Evolutionary conservation across 371 early-diverging fungal genomes (phyloP).

Genomic region (Lichtheimia hyalospora): DNA sequence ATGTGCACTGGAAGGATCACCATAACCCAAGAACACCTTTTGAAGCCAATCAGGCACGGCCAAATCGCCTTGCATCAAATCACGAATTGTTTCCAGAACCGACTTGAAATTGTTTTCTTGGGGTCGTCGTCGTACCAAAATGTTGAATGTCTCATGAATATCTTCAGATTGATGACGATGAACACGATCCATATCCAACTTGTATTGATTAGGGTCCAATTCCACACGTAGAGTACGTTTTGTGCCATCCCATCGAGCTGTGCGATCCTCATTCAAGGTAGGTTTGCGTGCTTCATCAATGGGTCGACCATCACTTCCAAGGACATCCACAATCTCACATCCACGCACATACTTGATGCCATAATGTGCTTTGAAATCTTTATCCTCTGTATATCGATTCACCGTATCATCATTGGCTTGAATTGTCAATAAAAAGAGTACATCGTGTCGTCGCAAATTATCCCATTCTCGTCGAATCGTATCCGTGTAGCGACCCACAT

Average conservation of each 20-base stretch:
- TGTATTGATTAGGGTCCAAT: constrained; percentile 88
- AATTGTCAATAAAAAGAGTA: constrained; percentile 14
- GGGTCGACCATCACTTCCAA: constrained; percentile 72
- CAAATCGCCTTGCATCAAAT: constrained; percentile 76
- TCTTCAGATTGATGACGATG: constrained; percentile 42
- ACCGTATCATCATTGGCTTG: constrained; percentile 47
- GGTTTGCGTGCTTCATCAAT: constrained; percentile 57
- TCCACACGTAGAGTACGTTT: constrained; percentile 74
- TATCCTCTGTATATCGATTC: constrained; percentile 43
- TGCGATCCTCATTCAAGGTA: constrained; percentile 38
- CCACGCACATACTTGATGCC: constrained; percentile 85
- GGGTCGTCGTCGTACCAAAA: constrained; percentile 84
- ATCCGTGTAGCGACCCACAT: constrained; percentile 65
- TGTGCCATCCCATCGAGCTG: constrained; percentile 46
- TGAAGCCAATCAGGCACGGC: constrained; percentile 91
- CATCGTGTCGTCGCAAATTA: constrained; percentile 63
- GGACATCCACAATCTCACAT: constrained; percentile 77
- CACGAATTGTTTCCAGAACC: constrained; percentile 86
- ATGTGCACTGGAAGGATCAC: constrained; percentile 80
- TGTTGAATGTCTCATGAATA: constrained; percentile 82
- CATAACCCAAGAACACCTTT: constrained; percentile 90
- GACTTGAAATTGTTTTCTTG: constrained; percentile 93
- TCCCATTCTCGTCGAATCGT: constrained; percentile 88
- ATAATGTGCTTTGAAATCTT: constrained; percentile 64
- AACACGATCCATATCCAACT: constrained; percentile 26